Conservation (phyloP, 805 yeast genomes). For the Kluyveromyces nonfermentans region DNA sequence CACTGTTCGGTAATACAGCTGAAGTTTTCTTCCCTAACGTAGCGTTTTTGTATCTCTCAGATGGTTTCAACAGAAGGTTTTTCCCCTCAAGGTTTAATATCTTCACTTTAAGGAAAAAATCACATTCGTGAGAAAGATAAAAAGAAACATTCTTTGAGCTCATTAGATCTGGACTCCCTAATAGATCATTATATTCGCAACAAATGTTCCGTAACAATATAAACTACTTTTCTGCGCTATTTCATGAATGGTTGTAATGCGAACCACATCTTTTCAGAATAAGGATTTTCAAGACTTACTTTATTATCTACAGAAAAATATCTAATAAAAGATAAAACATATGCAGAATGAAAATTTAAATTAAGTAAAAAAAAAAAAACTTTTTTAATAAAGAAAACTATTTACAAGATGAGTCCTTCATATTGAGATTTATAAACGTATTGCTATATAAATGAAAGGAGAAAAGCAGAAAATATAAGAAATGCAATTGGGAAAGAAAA, state of each 20-base stretch:
- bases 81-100: constrained; percentile 40
- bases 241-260: no score
- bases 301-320: no score
- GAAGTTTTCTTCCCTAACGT: constrained; percentile 34
- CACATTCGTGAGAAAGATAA: constrained; percentile 47
- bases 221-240: not conserved
- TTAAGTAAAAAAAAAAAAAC: no score
- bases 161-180: constrained; percentile 5
- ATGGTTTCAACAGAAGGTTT: constrained; percentile 32
- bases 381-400: no score
- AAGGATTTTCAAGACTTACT: no score
- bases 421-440: not conserved
- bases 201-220: not conserved
- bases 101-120: constrained; percentile 39
- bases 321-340: no score
- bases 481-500: not conserved
- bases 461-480: not conserved
- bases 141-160: constrained; percentile 38
- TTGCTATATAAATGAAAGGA: not conserved
- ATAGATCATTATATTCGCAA: not conserved
- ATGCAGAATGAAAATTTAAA: no score
- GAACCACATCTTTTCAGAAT: no score
- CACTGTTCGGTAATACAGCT: constrained; percentile 29
- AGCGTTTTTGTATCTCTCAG: constrained; percentile 42
- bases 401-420: not conserved